Percentiles rank a stretch among this genome's conserved stretches.
phyloP scores from a whole-genome alignment of 2,329 filamentous ascomycete genomes.

The Cytospora piceicola region DNA sequence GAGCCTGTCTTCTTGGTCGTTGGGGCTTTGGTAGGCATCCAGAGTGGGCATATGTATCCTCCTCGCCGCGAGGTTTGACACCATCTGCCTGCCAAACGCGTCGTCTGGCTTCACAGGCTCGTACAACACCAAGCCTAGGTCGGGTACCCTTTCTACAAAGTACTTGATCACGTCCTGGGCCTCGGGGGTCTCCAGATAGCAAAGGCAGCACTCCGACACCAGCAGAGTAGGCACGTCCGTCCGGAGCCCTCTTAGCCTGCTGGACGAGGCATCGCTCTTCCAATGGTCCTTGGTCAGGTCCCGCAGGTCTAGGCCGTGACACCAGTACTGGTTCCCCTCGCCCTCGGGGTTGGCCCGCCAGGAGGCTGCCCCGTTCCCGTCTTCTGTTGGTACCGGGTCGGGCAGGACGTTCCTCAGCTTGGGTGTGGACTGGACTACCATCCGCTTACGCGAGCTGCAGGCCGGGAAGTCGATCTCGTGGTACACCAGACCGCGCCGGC shows the following conservation, averaged over 20 bases:
- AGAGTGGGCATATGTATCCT: conserved; percentile 86
- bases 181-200: conserved; percentile 74
- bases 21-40: conserved; percentile 68
- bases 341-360: conserved; percentile 49
- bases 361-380: conserved; percentile 34
- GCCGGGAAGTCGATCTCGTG: conserved; percentile 90
- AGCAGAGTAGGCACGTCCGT: conserved; percentile 75
- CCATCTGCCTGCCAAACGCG: conserved; percentile 89
- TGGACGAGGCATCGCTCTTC: conserved; percentile 30
- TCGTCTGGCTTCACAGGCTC: conserved; percentile 86
- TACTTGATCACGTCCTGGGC: conserved; percentile 67
- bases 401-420: conserved; percentile 46
- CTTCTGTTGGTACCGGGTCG: conserved; percentile 33
- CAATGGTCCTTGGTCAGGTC: conserved; percentile 47
- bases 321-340: conserved; percentile 52
- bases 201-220: conserved; percentile 93
- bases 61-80: conserved; percentile 80
- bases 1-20: conserved; percentile 71
- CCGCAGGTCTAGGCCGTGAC: conserved; percentile 73
- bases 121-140: conserved; percentile 73
- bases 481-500: conserved; percentile 63
- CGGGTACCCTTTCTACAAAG: conserved; percentile 58
- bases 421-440: conserved; percentile 52
- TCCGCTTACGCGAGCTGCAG: conserved; percentile 71
- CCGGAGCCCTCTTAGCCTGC: conserved; percentile 38